A percentile compares a stretch with the other conserved stretches of the same genome.
phyloP scores from a whole-genome alignment of 2,329 filamentous ascomycete species.

The Orbilia javanica region DNA sequence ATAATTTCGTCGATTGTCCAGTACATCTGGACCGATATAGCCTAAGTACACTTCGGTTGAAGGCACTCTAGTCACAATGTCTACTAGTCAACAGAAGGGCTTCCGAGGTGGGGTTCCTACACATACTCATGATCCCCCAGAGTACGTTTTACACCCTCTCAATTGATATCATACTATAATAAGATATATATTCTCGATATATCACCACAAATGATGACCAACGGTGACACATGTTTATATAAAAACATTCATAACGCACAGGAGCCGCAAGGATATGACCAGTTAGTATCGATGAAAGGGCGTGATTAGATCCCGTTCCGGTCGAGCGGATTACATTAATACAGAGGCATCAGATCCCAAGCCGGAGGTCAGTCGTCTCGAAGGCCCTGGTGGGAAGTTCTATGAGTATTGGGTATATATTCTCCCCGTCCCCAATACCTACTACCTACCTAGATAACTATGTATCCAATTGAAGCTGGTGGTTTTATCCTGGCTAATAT shows the following conservation, averaged over 20 bases:
- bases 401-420: constrained; percentile 47
- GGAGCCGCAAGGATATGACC: constrained; percentile 43
- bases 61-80: constrained; percentile 11
- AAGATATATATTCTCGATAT: no score
- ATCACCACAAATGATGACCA: no score
- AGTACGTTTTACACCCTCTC: background rate
- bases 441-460: no score
- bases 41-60: background rate
- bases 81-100: constrained; percentile 16
- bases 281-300: constrained; percentile 2
- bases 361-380: constrained; percentile 42
- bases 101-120: constrained; percentile 39
- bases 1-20: background rate
- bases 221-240: no score
- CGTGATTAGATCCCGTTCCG: background rate
- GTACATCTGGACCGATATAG: background rate
- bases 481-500: no score
- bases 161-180: no score
- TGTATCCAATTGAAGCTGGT: no score
- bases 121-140: constrained; percentile 27
- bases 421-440: background rate
- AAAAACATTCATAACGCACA: background rate
- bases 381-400: constrained; percentile 43
- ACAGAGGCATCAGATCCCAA: constrained; percentile 18
- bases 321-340: background rate